Conservation (phyloP, 2,329 filamentous ascomycete species). For the Pezicula carpinea region DNA sequence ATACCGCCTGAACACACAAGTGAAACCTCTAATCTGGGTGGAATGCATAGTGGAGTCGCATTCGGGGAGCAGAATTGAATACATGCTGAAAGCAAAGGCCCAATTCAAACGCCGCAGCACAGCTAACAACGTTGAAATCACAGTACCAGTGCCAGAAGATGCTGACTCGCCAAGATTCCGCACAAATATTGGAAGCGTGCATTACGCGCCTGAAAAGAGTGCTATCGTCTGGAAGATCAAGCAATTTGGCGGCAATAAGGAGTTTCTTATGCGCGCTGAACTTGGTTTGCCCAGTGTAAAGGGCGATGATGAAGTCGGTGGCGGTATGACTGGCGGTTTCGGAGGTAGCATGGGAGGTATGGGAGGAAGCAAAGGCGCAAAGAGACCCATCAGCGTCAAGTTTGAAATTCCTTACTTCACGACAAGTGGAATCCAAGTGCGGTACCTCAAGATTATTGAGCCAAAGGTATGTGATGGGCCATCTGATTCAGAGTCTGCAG, state of each 20-base stretch:
- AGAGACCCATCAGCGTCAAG: constrained; percentile 96
- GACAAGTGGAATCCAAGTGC: constrained; percentile 97
- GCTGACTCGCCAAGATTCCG: constrained; percentile 94
- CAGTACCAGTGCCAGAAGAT: constrained; percentile 94
- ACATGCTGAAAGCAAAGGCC: constrained; percentile 96
- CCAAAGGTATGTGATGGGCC: constrained; percentile 70
- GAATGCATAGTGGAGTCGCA: constrained; percentile 97
- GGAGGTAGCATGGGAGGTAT: constrained; percentile 95
- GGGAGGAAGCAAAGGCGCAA: constrained; percentile 76
- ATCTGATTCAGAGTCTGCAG: neutral
- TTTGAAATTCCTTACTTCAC: constrained; percentile 99
- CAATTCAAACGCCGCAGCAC: constrained; percentile 98
- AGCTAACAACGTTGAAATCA: constrained; percentile 97
- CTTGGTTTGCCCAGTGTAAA: constrained; percentile 89
- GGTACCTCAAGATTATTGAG: constrained; percentile 98
- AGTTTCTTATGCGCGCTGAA: constrained; percentile 97
- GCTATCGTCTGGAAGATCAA: constrained; percentile 99
- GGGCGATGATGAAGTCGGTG: constrained; percentile 91
- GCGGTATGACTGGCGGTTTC: constrained; percentile 96
- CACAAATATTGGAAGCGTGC: constrained; percentile 94
- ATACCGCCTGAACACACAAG: constrained; percentile 96
- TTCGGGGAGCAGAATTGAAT: constrained; percentile 92
- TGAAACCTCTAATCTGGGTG: constrained; percentile 98
- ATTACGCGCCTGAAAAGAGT: constrained; percentile 95
- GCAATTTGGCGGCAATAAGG: constrained; percentile 97